Evolutionary conservation across 306 rosid genomes (phyloP), one percentile per base, ranked within the genome.

Genomic region (Vigna mungo): DNA sequence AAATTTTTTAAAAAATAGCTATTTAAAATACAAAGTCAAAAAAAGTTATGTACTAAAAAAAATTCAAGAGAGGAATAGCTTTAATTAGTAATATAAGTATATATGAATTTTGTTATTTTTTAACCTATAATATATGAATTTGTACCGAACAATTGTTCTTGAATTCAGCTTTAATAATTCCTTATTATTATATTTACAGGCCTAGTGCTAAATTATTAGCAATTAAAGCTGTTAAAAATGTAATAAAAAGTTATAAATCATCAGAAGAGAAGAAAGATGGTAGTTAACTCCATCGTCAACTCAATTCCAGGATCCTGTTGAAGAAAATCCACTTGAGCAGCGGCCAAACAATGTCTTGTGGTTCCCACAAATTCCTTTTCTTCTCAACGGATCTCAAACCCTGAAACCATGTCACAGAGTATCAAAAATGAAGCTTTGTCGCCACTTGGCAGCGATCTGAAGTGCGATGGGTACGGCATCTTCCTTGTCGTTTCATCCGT

Each of bases 401-500:
- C 32, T 71, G 63, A 34, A 71, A n/a, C 55, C 44, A 61, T 79
- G 82, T 48, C 72, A 51, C 52, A 1, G 8, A 61, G 47, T 13
- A 41, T 21, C 3, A 54, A 60, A 27, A 41, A 6, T 13, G 76
- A 66, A 17, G 73, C 73, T 25, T 1, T 46, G 73, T 15, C 73
- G 56, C 56, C 73, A 68, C 2, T 25, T 44, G 73, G 21, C 56
- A 46, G 17, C 73, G 73, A 68, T 68, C 86, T 59, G 51, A 79
- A 63, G 7, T 92, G 96, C 85, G 85, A 78, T 12, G 89, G 80
- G 1, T 74, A 86, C 78, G 82, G 68, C 77, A 62, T 77, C 46
- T 77, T 87, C 18, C 83, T 88, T 61, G 84, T 87, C 77, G 80
- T 85, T 71, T 82, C 90, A 0, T 85, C 93, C 59, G 77, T 85